Conservation (phyloP, 805 yeast genomes). For the Candida alai region DNA sequence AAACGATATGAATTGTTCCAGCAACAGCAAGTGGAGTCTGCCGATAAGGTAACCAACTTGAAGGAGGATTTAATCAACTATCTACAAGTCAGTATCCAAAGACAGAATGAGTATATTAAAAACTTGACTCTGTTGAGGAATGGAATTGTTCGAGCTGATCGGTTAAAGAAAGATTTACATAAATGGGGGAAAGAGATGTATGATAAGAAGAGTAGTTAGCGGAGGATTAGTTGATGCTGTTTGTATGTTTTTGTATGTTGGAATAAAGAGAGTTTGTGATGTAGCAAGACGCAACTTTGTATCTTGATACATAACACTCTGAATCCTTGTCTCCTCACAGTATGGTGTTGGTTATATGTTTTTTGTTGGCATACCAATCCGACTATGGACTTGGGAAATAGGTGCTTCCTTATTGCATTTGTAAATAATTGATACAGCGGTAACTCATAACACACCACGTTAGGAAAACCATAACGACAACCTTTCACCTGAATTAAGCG, state of each 20-base stretch:
- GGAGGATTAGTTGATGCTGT: too few species aligned
- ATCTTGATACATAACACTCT: too few species aligned
- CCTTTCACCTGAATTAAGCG: too few species aligned
- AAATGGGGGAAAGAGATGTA: constrained; percentile 87
- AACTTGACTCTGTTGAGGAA: constrained; percentile 69
- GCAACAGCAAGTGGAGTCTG: constrained; percentile 17
- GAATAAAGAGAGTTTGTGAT: background rate
- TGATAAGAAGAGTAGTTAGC: constrained; percentile 33
- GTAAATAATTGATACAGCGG: too few species aligned
- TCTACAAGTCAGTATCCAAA: constrained; percentile 42
- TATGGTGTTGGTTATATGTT: too few species aligned
- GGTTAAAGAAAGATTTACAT: constrained; percentile 63
- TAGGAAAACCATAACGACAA: too few species aligned
- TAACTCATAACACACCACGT: too few species aligned
- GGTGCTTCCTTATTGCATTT: too few species aligned
- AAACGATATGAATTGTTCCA: constrained; percentile 28
- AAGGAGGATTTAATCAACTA: constrained; percentile 51
- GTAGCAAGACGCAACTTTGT: too few species aligned
- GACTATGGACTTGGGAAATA: too few species aligned
- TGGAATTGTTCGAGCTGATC: constrained; percentile 74
- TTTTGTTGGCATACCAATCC: too few species aligned
- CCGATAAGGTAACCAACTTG: constrained; percentile 45
- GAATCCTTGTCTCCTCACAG: too few species aligned
- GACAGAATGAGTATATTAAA: constrained; percentile 77
- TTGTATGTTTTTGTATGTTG: constrained; percentile 2